Evolutionary conservation across 192 early-diverging fungal species (phyloP).

Genomic region (Umbelopsis sp.): DNA sequence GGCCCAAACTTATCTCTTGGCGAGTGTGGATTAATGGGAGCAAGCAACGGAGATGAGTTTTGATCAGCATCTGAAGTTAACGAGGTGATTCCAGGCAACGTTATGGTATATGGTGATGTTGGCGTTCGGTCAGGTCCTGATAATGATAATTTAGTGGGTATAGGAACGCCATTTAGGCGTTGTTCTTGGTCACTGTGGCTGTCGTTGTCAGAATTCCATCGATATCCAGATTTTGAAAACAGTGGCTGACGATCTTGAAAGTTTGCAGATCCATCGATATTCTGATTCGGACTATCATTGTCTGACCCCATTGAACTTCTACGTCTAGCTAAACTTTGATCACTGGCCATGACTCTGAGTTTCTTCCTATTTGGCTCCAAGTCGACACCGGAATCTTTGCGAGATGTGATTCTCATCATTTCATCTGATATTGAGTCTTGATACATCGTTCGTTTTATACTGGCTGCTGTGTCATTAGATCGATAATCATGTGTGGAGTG

Average conservation of each 20-base stretch:
- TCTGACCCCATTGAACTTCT: neutral
- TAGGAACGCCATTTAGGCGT: neutral
- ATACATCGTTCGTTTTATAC: neutral
- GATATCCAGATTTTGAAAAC: neutral
- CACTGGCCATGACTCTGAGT: neutral
- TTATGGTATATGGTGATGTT: slow-evolving; percentile 12
- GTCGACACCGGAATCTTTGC: slow-evolving; percentile 10
- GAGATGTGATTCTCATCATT: neutral
- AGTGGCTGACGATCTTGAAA: neutral
- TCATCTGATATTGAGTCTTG: slow-evolving; percentile 9
- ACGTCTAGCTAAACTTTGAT: slow-evolving; percentile 13
- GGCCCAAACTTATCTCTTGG: neutral
- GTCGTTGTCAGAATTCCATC: neutral
- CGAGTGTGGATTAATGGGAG: neutral
- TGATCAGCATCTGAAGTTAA: slow-evolving; percentile 1
- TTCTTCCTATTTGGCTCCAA: slow-evolving; percentile 11
- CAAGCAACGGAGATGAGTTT: slow-evolving; percentile 4
- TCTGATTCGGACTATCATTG: neutral
- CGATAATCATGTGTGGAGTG: neutral
- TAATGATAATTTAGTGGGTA: neutral
- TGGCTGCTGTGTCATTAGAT: neutral
- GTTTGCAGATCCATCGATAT: neutral
- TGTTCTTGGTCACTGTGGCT: neutral
- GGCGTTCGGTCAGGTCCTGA: neutral
- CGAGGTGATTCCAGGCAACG: slow-evolving; percentile 6